A percentile compares a stretch with the other conserved stretches of the same genome.
phyloP scores from a whole-genome alignment of 352 stramenopile genomes.

The Ochromonadaceae sp. region DNA sequence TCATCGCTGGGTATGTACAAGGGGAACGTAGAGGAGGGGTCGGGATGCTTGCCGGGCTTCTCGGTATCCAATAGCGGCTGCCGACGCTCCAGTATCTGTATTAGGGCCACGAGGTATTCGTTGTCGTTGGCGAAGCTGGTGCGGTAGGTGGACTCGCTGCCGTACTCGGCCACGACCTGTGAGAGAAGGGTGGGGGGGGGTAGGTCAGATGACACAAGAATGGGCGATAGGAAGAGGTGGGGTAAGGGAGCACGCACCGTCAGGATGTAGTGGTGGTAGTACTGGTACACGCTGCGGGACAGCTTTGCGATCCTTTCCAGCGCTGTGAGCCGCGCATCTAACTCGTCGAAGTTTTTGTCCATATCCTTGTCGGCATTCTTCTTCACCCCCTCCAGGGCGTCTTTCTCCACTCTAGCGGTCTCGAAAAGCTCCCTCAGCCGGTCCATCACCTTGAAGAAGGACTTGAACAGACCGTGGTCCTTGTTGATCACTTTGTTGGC shows the following conservation, averaged over 20 bases:
- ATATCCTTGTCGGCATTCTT: no score
- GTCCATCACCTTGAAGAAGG: neutral
- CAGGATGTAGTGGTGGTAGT: neutral
- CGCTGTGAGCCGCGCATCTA: no score
- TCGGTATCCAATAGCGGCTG: neutral
- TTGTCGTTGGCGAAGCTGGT: no score
- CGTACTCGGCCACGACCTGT: no score
- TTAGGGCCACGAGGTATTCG: no score
- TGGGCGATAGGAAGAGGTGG: no score
- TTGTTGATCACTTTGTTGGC: neutral
- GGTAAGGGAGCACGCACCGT: neutral
- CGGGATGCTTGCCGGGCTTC: neutral
- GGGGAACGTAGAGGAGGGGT: neutral
- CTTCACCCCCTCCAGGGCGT: neutral
- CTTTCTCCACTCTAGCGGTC: neutral
- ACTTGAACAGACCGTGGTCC: conserved; percentile 1
- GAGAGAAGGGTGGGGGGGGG: no score
- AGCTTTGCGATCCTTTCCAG: no score
- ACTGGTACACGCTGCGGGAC: neutral
- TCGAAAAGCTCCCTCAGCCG: neutral
- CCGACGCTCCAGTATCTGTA: no score
- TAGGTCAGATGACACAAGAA: no score
- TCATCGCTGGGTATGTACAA: neutral
- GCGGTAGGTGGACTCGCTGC: no score
- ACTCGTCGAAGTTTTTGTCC: no score